Percentiles rank a stretch among this genome's conserved stretches.
Evolutionary conservation across 345 rosid genomes (phyloP).

Genomic region (Alliaria petiolata): DNA sequence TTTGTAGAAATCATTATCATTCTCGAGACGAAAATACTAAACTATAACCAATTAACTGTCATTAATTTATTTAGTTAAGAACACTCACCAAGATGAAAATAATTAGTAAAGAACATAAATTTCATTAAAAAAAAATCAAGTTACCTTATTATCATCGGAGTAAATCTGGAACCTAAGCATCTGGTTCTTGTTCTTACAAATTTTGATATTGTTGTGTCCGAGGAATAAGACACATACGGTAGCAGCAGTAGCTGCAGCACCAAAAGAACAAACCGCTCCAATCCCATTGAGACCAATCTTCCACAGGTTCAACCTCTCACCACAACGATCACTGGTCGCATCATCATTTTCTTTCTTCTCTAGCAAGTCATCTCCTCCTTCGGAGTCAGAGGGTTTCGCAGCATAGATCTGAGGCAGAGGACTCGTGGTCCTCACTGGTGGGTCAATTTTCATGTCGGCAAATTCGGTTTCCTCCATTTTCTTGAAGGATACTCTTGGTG

Average conservation of each 20-base stretch:
- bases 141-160: conserved; percentile 73
- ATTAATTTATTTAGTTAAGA: not conserved
- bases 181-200: conserved; percentile 41
- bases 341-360: conserved; percentile 19
- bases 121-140: not conserved
- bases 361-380: conserved; percentile 2
- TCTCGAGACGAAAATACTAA: not conserved
- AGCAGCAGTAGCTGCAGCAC: conserved; percentile 94
- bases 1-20: not conserved
- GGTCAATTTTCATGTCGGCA: conserved; percentile 93
- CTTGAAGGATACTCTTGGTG: conserved; percentile 86
- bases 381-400: not conserved
- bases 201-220: conserved; percentile 50
- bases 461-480: conserved; percentile 75
- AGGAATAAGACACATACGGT: conserved; percentile 63
- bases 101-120: not conserved
- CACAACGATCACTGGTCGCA: conserved; percentile 35
- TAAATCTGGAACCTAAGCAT: conserved; percentile 61
- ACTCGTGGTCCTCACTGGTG: conserved; percentile 35
- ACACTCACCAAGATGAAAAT: not conserved
- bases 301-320: conserved; percentile 57
- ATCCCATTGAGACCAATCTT: conserved; percentile 78
- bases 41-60: not conserved
- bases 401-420: conserved; percentile 4
- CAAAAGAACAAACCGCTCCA: conserved; percentile 89